Percentiles rank a stretch among this genome's conserved stretches.
These are phyloP conservation scores for Penstemon eatonii DNA, from an alignment of 257 asterid species.

Conservation along the genomic window DNA sequence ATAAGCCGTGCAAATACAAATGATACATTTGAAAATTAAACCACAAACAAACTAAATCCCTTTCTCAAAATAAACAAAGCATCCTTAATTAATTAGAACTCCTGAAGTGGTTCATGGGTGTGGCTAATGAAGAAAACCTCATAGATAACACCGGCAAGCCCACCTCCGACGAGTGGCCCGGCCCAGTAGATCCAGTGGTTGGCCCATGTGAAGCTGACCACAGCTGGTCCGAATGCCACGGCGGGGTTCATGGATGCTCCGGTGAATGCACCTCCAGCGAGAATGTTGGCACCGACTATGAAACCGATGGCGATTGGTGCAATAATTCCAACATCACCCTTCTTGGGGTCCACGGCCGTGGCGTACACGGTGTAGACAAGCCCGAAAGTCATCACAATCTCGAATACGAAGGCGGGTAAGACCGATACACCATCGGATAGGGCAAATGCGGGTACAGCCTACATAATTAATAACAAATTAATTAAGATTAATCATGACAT, in stretches of 20 bases:
- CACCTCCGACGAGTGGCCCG: conserved; percentile 56
- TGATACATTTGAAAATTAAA: too few relatives aligned
- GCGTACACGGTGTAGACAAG: conserved; percentile 54
- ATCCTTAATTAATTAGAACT: too few relatives aligned
- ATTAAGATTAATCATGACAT: not conserved
- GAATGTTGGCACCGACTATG: conserved; percentile 52
- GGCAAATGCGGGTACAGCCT: conserved; percentile 38
- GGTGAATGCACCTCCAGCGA: conserved; percentile 48
- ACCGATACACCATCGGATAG: conserved; percentile 42
- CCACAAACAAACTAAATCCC: too few relatives aligned
- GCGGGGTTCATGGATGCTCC: conserved; percentile 53
- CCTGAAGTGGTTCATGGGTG: conserved; percentile 25
- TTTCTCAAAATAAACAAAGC: too few relatives aligned
- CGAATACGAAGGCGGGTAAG: conserved; percentile 39
- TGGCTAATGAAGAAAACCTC: conserved; percentile 40
- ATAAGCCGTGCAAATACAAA: too few relatives aligned
- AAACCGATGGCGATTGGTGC: conserved; percentile 57
- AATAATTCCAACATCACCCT: conserved; percentile 44
- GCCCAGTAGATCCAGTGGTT: conserved; percentile 54
- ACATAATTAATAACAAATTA: not conserved
- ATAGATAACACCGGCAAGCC: conserved; percentile 49
- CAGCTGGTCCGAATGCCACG: conserved; percentile 42
- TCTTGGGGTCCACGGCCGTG: conserved; percentile 55
- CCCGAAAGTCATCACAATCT: conserved; percentile 51
- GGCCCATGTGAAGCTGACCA: conserved; percentile 47